Evolutionary conservation across 345 rosid genomes (phyloP), one percentile per base, ranked within the genome.

Genomic region (Conringia planisiliqua): DNA sequence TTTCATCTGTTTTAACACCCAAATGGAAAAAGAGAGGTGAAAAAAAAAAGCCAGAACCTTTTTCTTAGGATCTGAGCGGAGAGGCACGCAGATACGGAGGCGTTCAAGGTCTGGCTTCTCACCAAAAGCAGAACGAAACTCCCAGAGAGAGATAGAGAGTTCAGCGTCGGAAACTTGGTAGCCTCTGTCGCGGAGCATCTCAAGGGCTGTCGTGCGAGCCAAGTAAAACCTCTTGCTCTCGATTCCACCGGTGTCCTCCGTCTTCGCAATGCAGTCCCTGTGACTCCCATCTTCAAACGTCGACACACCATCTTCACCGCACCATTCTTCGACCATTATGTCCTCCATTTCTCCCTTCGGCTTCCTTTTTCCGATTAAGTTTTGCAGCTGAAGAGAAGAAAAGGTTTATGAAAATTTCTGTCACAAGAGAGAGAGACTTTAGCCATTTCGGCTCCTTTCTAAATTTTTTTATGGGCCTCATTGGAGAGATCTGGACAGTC

Each of bases 111-210:
- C 70, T 5, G 59, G 71, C 26, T 73, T 73, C 44, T 79, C 78
- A 32, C 82, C 78, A 12, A 68, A 79, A 7, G 6, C 44, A 63
- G 78, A 35, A 9, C 78, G 78, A 62, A 79, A 79, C 46, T 78
- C 78, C 22, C 46, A 16, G 44, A 68, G 78, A 17, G 78, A 54
- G 40, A 13, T 16, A 39, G 73, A 68, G 22, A 62, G 51, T 3
- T 78, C 78, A 10, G 66, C 70, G 33, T 67, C 75, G 1, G 59
- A n/a, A 72, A 73, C 82, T 20, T 44, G 46, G 71, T 68, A 78
- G 60, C 78, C 82, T 72, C 82, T 66, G 67, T 78, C 82, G 4
- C 70, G 59, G 69, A 78, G 82, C 82, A 78, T 78, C 82, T 78
- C 78, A 16, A 67, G 64, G 10, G 48, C 62, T 62, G 78, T 73